Conservation (phyloP, 352 stramenopile genomes). For the Globisporangium camurandrum region DNA sequence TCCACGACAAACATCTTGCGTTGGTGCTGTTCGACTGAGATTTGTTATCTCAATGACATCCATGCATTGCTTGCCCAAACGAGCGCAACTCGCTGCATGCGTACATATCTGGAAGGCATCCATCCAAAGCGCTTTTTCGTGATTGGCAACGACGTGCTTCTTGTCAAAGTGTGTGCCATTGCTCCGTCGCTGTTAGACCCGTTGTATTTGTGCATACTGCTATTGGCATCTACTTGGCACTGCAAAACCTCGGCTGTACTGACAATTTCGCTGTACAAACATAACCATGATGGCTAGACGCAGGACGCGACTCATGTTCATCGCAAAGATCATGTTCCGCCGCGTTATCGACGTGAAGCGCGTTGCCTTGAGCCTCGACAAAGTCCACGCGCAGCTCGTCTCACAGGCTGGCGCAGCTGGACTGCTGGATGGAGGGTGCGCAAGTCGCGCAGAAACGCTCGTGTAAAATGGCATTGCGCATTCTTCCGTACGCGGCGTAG, state of each 20-base stretch:
- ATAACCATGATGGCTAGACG: slow-evolving; percentile 25
- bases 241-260: background rate
- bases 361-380: slow-evolving; percentile 72
- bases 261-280: background rate
- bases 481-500: too few species aligned
- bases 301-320: slow-evolving; percentile 82
- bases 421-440: too few species aligned
- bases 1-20: too few species aligned
- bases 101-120: too few species aligned
- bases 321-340: slow-evolving; percentile 75
- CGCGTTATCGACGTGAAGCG: slow-evolving; percentile 72
- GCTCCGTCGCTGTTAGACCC: background rate
- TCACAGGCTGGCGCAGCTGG: too few species aligned
- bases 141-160: slow-evolving; percentile 81
- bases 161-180: slow-evolving; percentile 46
- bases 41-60: too few species aligned
- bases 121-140: slow-evolving; percentile 70
- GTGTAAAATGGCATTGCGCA: too few species aligned
- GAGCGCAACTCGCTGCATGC: too few species aligned
- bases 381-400: slow-evolving; percentile 57
- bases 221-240: too few species aligned
- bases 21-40: too few species aligned
- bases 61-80: too few species aligned
- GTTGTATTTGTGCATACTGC: background rate
- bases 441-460: too few species aligned